These are phyloP conservation scores for Syzygium malaccense DNA, from an alignment of 441 rosid genomes.

Conservation along the genomic window DNA sequence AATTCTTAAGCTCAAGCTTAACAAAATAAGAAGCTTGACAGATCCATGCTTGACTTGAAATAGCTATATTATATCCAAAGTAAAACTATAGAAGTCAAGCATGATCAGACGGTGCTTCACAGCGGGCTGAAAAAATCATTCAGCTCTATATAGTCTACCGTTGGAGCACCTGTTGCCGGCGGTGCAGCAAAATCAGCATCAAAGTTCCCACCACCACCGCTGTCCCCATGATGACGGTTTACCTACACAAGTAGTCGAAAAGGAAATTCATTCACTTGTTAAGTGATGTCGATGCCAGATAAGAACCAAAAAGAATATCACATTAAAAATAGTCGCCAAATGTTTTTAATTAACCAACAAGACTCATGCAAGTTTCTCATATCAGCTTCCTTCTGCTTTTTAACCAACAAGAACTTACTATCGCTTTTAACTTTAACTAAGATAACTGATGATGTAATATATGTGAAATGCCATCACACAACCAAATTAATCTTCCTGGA, in stretches of 20 bases:
- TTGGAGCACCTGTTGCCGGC: background rate
- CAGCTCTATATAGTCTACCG: background rate
- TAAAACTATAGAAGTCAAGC: too few relatives aligned
- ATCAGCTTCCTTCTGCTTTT: background rate
- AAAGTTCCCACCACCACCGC: background rate
- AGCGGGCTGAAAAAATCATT: background rate
- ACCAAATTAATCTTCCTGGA: background rate
- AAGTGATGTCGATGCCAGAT: background rate
- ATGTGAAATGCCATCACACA: background rate
- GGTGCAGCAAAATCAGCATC: background rate
- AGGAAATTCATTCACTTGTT: background rate
- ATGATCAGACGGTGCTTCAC: too few relatives aligned
- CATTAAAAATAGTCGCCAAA: rapidly evolving
- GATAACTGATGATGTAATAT: too few relatives aligned
- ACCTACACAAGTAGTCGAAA: background rate
- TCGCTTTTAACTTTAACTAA: background rate
- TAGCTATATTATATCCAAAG: too few relatives aligned
- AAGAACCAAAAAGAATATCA: background rate
- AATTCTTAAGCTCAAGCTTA: too few relatives aligned
- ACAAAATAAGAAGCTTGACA: too few relatives aligned
- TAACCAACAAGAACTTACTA: background rate
- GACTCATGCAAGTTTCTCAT: background rate
- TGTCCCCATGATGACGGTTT: background rate
- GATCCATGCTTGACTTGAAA: too few relatives aligned
- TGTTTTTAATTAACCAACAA: background rate